These are phyloP conservation scores for Colletotrichum lini DNA, from an alignment of 2,329 filamentous ascomycete genomes.

Conservation along the genomic window DNA sequence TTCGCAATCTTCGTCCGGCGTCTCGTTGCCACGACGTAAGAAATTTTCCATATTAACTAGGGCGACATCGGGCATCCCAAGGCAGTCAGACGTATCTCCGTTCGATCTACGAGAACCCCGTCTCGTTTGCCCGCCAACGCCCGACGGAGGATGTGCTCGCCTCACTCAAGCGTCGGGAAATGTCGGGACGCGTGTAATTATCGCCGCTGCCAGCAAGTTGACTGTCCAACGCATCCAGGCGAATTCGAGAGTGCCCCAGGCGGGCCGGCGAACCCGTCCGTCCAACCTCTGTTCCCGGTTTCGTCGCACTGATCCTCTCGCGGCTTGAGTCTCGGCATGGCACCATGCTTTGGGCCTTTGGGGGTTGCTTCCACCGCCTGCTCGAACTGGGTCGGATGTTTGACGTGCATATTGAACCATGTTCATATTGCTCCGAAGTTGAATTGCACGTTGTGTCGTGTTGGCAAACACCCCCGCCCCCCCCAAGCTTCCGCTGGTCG, in stretches of 20 bases:
- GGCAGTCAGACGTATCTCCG: constrained; percentile 33
- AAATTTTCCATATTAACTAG: not conserved
- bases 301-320: constrained; percentile 32
- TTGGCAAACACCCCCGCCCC: not conserved
- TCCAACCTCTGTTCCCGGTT: constrained; percentile 35
- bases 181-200: constrained; percentile 23
- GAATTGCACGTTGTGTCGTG: not conserved
- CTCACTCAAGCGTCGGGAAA: constrained; percentile 32
- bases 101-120: constrained; percentile 36
- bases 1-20: not conserved
- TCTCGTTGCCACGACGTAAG: not conserved
- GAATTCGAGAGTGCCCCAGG: constrained; percentile 7
- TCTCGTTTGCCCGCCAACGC: constrained; percentile 8
- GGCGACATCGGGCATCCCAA: not conserved
- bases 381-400: constrained; percentile 29
- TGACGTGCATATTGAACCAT: constrained; percentile 26
- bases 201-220: constrained; percentile 3
- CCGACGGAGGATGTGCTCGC: constrained; percentile 9
- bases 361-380: constrained; percentile 33
- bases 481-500: constrained; percentile 34
- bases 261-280: constrained; percentile 31
- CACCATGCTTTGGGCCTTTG: constrained; percentile 25
- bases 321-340: constrained; percentile 37
- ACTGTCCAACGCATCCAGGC: constrained; percentile 7
- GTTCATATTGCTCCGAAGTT: not conserved